phyloP scores from a whole-genome alignment of 164 flowering plant genomes.

The Stephania japonica region DNA sequence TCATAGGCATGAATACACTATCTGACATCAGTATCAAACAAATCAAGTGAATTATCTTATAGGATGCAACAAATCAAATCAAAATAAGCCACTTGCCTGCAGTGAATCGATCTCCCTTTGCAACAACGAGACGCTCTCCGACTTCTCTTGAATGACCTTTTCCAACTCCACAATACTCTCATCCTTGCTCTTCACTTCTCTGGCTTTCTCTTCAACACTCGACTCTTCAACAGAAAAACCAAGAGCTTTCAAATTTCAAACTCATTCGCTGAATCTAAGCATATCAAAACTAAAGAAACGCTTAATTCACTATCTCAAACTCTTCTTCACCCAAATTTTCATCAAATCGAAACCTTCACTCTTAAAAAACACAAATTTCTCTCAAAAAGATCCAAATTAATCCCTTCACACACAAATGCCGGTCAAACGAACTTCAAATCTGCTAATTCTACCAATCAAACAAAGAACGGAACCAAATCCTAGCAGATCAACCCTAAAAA shows the following conservation, averaged over 20 bases:
- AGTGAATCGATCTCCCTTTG: conserved; percentile 39
- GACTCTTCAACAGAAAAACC: conserved; percentile 34
- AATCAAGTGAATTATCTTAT: not conserved
- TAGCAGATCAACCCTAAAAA: not conserved
- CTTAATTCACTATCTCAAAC: not conserved
- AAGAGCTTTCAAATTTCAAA: not conserved
- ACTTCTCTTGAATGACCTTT: conserved; percentile 46
- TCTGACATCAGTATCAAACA: not conserved
- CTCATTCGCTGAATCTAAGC: not conserved
- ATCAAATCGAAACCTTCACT: not conserved
- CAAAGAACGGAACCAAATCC: not conserved
- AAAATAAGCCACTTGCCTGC: conserved; percentile 30
- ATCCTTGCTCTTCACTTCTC: conserved; percentile 54
- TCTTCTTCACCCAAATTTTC: not conserved
- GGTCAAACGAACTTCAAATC: not conserved
- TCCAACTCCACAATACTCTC: conserved; percentile 50
- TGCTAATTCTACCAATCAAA: not conserved
- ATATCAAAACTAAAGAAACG: not conserved
- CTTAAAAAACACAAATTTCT: not conserved
- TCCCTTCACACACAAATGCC: not conserved
- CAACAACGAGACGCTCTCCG: conserved; percentile 43
- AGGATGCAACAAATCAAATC: not conserved
- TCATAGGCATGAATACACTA: too few species aligned
- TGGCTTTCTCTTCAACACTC: conserved; percentile 40
- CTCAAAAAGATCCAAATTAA: not conserved